These are phyloP conservation scores for Ustilago tritici DNA, from an alignment of 1,284 basidiomycete species.

Conservation along the genomic window DNA sequence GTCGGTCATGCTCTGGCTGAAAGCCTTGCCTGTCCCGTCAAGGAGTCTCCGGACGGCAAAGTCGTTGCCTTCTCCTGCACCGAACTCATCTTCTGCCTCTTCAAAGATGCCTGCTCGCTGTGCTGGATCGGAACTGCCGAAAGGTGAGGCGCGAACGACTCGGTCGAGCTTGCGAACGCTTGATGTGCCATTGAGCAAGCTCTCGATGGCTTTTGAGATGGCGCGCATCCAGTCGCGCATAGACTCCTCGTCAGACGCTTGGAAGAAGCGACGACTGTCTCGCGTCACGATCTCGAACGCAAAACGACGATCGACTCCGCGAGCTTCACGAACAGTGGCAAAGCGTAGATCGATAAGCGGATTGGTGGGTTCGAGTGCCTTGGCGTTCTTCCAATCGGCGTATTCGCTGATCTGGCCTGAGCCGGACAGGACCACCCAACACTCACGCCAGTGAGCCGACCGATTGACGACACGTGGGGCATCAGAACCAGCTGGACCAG, in stretches of 20 bases:
- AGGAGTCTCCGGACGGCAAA: slow-evolving; percentile 42
- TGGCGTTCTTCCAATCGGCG: slow-evolving; percentile 61
- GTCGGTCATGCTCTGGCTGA: slow-evolving; percentile 63
- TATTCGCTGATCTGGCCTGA: slow-evolving; percentile 61
- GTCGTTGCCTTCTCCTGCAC: slow-evolving; percentile 31
- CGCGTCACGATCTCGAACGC: slow-evolving; percentile 74
- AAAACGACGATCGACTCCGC: slow-evolving; percentile 61
- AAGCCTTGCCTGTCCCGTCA: slow-evolving; percentile 20
- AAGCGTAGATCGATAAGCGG: slow-evolving; percentile 65
- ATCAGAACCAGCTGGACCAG: slow-evolving; percentile 47
- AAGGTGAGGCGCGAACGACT: slow-evolving; percentile 38
- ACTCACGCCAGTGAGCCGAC: slow-evolving; percentile 54
- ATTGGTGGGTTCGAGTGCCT: slow-evolving; percentile 51
- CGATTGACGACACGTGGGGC: slow-evolving; percentile 56
- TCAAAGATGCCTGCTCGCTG: slow-evolving; percentile 18
- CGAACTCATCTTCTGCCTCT: slow-evolving; percentile 25
- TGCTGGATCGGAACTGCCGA: slow-evolving; percentile 21
- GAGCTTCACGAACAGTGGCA: slow-evolving; percentile 63
- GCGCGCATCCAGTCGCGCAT: slow-evolving; percentile 73
- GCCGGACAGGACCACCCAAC: slow-evolving; percentile 63
- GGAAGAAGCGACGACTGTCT: slow-evolving; percentile 72
- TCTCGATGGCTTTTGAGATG: slow-evolving; percentile 73
- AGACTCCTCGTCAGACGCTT: slow-evolving; percentile 71
- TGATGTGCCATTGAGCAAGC: slow-evolving; percentile 71
- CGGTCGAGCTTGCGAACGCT: slow-evolving; percentile 63